Conservation (phyloP, 1,284 basidiomycete species). For the Ustilago bromivora region DNA sequence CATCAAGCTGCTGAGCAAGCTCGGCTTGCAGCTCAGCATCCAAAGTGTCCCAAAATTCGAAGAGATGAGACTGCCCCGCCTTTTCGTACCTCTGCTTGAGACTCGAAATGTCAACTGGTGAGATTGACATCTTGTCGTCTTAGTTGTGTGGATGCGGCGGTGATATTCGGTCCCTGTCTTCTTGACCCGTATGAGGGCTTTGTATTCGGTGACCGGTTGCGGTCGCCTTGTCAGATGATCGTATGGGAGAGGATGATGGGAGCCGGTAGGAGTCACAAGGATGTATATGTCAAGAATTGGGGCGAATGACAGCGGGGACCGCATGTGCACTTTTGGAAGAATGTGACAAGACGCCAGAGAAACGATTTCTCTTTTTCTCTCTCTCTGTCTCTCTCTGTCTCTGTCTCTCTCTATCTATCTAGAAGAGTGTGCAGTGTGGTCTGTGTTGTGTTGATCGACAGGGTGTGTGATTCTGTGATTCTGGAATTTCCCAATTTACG, state of each 20-base stretch:
- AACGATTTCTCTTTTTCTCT: neutral
- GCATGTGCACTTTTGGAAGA: slow-evolving; percentile 21
- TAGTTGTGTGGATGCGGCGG: neutral
- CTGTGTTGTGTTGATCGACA: slow-evolving; percentile 40
- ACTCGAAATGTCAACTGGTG: slow-evolving; percentile 34
- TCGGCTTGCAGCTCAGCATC: slow-evolving; percentile 76
- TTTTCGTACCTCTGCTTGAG: slow-evolving; percentile 71
- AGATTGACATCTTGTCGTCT: slow-evolving; percentile 29
- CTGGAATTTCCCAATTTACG: neutral
- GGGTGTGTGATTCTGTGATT: neutral
- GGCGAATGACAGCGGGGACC: slow-evolving; percentile 6
- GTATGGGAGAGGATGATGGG: neutral
- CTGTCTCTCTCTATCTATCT: neutral
- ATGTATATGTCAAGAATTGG: neutral
- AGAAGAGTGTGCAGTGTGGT: neutral
- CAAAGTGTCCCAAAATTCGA: slow-evolving; percentile 86
- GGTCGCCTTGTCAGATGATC: slow-evolving; percentile 1
- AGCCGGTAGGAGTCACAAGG: neutral
- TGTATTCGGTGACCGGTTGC: neutral
- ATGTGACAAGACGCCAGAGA: slow-evolving; percentile 17
- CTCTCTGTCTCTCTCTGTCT: no score
- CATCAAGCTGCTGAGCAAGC: slow-evolving; percentile 80
- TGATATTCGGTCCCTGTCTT: neutral
- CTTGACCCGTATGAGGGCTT: neutral
- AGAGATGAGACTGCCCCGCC: slow-evolving; percentile 88